phyloP scores from a whole-genome alignment of 306 rosid genomes.

The Medicago arabica region DNA sequence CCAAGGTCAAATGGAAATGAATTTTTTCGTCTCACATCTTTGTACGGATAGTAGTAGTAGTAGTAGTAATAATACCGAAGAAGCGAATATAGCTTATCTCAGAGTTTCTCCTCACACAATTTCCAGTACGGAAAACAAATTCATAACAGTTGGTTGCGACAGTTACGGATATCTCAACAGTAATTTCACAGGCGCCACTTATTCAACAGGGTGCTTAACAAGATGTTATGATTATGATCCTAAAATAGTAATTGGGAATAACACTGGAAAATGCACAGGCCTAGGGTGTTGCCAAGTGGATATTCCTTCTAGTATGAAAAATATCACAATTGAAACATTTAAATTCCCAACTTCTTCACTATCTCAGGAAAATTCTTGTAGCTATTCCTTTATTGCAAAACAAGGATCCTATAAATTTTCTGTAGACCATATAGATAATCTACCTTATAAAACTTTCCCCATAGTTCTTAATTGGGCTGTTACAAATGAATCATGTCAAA shows the following conservation, averaged over 20 bases:
- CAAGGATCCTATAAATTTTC: not conserved
- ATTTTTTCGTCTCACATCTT: rapidly evolving
- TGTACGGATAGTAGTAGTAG: not conserved
- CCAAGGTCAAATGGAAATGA: constrained; percentile 10
- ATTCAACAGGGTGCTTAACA: not conserved
- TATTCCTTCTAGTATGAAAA: constrained; percentile 1
- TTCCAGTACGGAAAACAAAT: constrained; percentile 40
- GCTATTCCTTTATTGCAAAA: constrained; percentile 7
- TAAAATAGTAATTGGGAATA: not conserved
- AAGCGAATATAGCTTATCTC: not conserved
- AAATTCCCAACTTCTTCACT: not conserved
- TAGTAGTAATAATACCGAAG: not conserved
- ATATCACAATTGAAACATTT: not conserved
- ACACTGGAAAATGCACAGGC: constrained; percentile 17
- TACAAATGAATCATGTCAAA: not conserved
- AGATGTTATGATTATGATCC: not conserved
- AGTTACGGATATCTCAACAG: constrained; percentile 17
- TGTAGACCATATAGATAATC: not conserved
- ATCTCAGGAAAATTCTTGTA: not conserved
- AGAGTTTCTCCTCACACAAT: not conserved
- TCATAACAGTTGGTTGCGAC: constrained; percentile 43
- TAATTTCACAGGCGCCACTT: rapidly evolving
- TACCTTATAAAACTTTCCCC: not conserved
- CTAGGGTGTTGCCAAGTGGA: constrained; percentile 30
- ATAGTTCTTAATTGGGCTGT: not conserved